phyloP scores from a whole-genome alignment of 1,284 basidiomycete genomes.

The Dichomitus squalens region DNA sequence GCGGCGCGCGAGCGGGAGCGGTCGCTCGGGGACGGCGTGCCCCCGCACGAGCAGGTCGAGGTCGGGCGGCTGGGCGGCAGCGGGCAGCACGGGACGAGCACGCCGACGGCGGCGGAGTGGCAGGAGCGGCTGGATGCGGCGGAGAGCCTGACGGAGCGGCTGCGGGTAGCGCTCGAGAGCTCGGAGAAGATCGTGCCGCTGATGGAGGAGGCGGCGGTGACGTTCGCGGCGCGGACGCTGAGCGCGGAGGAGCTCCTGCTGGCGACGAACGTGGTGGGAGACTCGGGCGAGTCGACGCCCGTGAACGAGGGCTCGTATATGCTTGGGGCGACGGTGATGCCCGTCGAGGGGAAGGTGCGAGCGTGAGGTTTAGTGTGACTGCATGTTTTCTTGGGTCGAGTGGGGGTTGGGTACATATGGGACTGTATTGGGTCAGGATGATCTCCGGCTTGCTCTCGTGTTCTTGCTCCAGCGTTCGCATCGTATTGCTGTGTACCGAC shows the following conservation, averaged over 20 bases:
- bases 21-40: not conserved
- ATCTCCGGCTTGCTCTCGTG: not conserved
- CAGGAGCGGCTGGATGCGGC: conserved; percentile 22
- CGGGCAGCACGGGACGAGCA: conserved; percentile 12
- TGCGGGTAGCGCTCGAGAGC: conserved; percentile 16
- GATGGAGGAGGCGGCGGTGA: conserved; percentile 14
- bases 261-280: conserved; percentile 4
- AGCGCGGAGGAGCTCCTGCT: conserved; percentile 21
- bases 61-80: not conserved
- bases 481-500: not conserved
- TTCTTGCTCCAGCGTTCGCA: not conserved
- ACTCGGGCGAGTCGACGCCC: conserved; percentile 2
- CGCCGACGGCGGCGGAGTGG: conserved; percentile 19
- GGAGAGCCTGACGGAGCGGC: conserved; percentile 19
- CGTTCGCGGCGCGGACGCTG: conserved; percentile 20
- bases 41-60: conserved; percentile 13
- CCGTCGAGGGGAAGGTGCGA: conserved; percentile 1
- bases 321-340: not conserved
- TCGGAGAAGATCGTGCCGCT: conserved; percentile 22
- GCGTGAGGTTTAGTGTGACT: not conserved
- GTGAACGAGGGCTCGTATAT: not conserved
- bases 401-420: not conserved
- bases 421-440: not conserved
- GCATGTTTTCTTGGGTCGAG: not conserved
- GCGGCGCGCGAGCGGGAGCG: conserved; percentile 25